Evolutionary conservation across 768 basidiomycete genomes (phyloP), one percentile per base, ranked within the genome.

Genomic region (Gyrodon lividus): DNA sequence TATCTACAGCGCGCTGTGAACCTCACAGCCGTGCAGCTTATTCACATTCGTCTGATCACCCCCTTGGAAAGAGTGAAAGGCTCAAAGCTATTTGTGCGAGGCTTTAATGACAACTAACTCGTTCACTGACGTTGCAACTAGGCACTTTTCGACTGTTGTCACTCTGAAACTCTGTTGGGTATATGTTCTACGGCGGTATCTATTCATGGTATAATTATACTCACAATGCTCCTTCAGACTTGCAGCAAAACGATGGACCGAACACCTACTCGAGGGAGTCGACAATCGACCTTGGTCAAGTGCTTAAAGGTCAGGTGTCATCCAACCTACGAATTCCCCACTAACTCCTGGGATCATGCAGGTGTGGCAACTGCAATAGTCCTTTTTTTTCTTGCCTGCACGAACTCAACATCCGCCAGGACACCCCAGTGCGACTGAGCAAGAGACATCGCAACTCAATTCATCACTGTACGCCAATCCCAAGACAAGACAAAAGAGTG

Each of bases 81-180:
- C 9, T 51, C 62, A 2, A 59, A 43, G 12, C n/a, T 65, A 33
- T 57, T 65, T 31, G 64, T 65, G 30, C 5, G 57, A 43, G 16
- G 2, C 12, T 48, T 46, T 6, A 16, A 31, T 43, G 38, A 2
- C 1, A 12, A 22, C 19, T 17, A 19, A n/a, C 46, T 6, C 31
- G 4, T 31, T 43, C 5, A 0, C 28, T 51, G 33, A 64, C 17
- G n/a, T 7, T 35, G 24, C 20, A 4, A 13, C 7, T 20, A 67
- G 66, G 56, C 62, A 9, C 54, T 67, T 19, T 57, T 69, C 3
- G 67, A 67, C n/a, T 67, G 65, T 7, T 69, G 67, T 17, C 66
- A 69, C 14, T 69, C 66, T 0, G 66, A 69, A 16, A 57, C 39
- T 6, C 33, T 67, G 2, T 41, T 67, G 23, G 60, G 66, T 69